These are phyloP conservation scores for Lagerstroemia speciosa DNA, from an alignment of 345 rosid genomes.

Conservation along the genomic window DNA sequence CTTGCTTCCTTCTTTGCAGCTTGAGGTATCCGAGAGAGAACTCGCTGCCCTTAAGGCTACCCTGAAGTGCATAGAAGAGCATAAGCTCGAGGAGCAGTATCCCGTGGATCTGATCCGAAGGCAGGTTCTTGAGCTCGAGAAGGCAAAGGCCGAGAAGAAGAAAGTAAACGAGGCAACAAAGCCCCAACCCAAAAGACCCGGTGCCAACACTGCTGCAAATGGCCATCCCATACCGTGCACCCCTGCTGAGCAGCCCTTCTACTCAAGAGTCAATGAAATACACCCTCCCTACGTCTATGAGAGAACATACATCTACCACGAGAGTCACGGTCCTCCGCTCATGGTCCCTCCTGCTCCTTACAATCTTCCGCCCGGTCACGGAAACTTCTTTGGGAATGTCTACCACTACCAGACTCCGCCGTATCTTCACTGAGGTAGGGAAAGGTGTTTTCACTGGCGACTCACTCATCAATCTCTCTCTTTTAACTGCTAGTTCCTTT, in stretches of 20 bases:
- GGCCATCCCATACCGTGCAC: slow-evolving; percentile 43
- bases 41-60: slow-evolving; percentile 71
- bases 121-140: slow-evolving; percentile 71
- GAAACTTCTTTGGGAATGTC: slow-evolving; percentile 88
- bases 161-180: slow-evolving; percentile 72
- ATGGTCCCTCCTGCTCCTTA: slow-evolving; percentile 36
- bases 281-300: slow-evolving; percentile 75
- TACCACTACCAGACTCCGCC: slow-evolving; percentile 80
- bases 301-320: slow-evolving; percentile 58
- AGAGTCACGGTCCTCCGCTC: slow-evolving; percentile 47
- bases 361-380: slow-evolving; percentile 64
- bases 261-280: slow-evolving; percentile 62
- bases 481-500: slow-evolving; percentile 9
- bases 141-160: slow-evolving; percentile 88
- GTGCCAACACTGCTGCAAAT: slow-evolving; percentile 53
- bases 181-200: slow-evolving; percentile 92
- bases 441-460: background rate
- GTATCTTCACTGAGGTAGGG: slow-evolving; percentile 56
- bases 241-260: slow-evolving; percentile 45
- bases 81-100: slow-evolving; percentile 77
- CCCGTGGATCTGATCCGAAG: slow-evolving; percentile 62
- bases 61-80: slow-evolving; percentile 94
- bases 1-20: slow-evolving; percentile 28
- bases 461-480: background rate
- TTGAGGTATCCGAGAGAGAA: slow-evolving; percentile 80